Base-by-base conservation (phyloP, 768 basidiomycete genomes). In the Kwoniella sp. region DNA sequence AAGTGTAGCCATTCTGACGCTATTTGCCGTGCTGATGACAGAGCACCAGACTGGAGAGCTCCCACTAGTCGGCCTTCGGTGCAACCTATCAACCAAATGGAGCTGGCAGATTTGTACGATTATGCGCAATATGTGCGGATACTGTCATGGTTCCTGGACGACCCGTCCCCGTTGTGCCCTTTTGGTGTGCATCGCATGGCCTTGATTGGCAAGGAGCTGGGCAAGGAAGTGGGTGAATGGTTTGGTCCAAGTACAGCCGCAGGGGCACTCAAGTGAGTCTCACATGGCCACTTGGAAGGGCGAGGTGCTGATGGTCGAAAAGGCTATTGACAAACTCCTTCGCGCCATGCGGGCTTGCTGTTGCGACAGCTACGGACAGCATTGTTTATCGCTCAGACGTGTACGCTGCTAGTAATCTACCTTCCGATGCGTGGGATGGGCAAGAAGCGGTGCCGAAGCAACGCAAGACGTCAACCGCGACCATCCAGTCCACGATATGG, bases 231-330 rank as follows among this genome's bases (percentile, higher is more conserved):
- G 0, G 93, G 93, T 0, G 87, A 90, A 73, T 98, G 93, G 93
- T 98, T 98, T 66, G 93, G 93, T 0, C 93, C 93, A 0, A 92
- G 88, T 68, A 90, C 88, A 0, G 95, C 93, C n/a, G 91, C 92
- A 7, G 91, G 92, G 31, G 92, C 90, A 10, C 87, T 98, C 76
- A 89, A 87, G 87, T 89, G 68, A 50, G 80, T 71, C 11, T 1
- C 20, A 17, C 29, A 11, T 31, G 3, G 22, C 11, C 9, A 25
- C 32, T 17, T 46, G 32, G 28, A 5, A 14, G 4, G 14, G 36
- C 9, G n/a, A 14, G 14, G 8, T 23, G 31, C 23, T 22, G 1
- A 38, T 23, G 23, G 22, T 41, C 28, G 20, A 23, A 23, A 26
- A 89, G 89, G 72, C 79, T 84, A 0, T 81, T 96, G 11, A 84